Percentiles rank a stretch among this genome's conserved stretches.
Conservation (phyloP, 2,329 filamentous ascomycete species). For the Colletotrichum chlorophyti region DNA sequence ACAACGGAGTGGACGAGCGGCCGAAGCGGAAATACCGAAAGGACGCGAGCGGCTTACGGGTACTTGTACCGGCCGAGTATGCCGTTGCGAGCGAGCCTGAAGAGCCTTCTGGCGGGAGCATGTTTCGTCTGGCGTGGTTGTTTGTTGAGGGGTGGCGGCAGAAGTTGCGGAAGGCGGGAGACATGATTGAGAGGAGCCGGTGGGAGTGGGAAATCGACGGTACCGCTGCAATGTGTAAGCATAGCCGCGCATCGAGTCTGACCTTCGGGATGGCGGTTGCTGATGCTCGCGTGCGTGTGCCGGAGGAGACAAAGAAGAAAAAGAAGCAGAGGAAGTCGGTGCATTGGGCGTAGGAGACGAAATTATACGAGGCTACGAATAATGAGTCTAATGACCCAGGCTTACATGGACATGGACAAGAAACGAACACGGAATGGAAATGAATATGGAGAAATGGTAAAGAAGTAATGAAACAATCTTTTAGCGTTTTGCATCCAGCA, state of each 20-base stretch:
- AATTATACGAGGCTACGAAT: slow-evolving; percentile 1
- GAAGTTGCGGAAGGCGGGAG: slow-evolving; percentile 38
- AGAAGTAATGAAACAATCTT: too few species aligned
- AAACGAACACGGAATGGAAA: background rate
- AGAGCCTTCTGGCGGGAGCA: slow-evolving; percentile 31
- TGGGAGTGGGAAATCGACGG: slow-evolving; percentile 38
- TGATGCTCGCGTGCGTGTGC: slow-evolving; percentile 8
- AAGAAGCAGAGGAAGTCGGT: slow-evolving; percentile 15
- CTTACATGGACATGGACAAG: background rate
- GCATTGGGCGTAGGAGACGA: slow-evolving; percentile 19
- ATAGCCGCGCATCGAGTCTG: slow-evolving; percentile 14
- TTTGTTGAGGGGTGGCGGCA: slow-evolving; percentile 46
- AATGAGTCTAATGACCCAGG: background rate
- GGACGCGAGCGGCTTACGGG: slow-evolving; percentile 17
- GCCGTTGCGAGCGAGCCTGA: background rate
- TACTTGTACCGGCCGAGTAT: slow-evolving; percentile 4
- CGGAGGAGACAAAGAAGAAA: background rate
- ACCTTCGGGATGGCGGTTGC: background rate
- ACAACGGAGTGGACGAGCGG: slow-evolving; percentile 12
- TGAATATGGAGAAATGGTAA: background rate
- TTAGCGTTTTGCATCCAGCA: too few species aligned
- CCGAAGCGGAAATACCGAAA: slow-evolving; percentile 7
- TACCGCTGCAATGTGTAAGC: slow-evolving; percentile 28
- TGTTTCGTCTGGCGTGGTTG: slow-evolving; percentile 44
- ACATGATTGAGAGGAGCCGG: slow-evolving; percentile 41